Percentiles rank a stretch among this genome's conserved stretches.
phyloP scores from a whole-genome alignment of 2,329 filamentous ascomycete genomes.

The Macrophomina phaseolina region DNA sequence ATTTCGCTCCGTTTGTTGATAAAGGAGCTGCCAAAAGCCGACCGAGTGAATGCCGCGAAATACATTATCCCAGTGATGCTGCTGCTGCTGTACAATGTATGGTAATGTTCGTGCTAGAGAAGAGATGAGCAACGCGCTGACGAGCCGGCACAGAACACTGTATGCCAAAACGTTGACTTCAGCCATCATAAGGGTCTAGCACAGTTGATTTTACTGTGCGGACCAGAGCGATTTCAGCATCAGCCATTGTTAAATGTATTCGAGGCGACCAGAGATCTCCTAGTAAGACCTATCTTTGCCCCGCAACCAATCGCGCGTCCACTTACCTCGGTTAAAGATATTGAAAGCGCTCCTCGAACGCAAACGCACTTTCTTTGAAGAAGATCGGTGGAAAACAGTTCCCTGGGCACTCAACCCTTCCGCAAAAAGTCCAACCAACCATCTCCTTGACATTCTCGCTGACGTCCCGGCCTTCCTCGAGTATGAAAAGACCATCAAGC shows the following conservation, averaged over 20 bases:
- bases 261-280: slow-evolving; percentile 28
- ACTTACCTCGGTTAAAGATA: not conserved
- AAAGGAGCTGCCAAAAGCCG: slow-evolving; percentile 27
- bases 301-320: no score
- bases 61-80: slow-evolving; percentile 30
- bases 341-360: slow-evolving; percentile 29
- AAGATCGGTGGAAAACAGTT: slow-evolving; percentile 27
- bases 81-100: slow-evolving; percentile 30
- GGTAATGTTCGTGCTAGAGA: not conserved
- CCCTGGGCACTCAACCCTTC: slow-evolving; percentile 28
- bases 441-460: slow-evolving; percentile 28
- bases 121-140: not conserved
- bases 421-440: slow-evolving; percentile 26
- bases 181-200: slow-evolving; percentile 29
- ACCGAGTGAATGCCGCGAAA: slow-evolving; percentile 18
- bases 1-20: slow-evolving; percentile 26
- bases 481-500: slow-evolving; percentile 22
- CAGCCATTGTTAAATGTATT: slow-evolving; percentile 28
- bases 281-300: slow-evolving; percentile 3
- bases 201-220: slow-evolving; percentile 27
- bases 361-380: slow-evolving; percentile 29
- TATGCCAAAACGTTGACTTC: slow-evolving; percentile 19
- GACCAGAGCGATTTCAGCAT: slow-evolving; percentile 26
- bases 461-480: slow-evolving; percentile 28
- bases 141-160: slow-evolving; percentile 9